Percentiles rank a stretch among this genome's conserved stretches.
phyloP scores from a whole-genome alignment of 805 yeast species.

The Metschnikowia sp. region DNA sequence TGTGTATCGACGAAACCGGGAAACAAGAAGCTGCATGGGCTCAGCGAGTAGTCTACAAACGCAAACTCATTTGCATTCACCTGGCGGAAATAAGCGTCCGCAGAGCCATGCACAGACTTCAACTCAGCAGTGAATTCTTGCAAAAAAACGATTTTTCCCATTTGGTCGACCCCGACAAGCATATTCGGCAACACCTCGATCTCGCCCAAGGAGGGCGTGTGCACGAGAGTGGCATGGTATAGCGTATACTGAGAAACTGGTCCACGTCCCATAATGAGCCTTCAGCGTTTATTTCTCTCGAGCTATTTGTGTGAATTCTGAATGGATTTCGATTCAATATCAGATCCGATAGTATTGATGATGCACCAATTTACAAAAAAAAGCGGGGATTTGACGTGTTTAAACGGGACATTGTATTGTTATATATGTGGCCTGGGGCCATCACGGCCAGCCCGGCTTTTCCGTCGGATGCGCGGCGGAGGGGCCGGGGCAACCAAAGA shows the following conservation, averaged over 20 bases:
- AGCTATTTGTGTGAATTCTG: too few relatives aligned
- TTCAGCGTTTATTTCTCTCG: too few relatives aligned
- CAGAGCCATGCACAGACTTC: constrained; percentile 10
- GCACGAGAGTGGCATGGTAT: constrained; percentile 69
- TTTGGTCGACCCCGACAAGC: constrained; percentile 57
- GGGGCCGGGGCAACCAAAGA: not conserved
- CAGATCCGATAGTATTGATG: too few relatives aligned
- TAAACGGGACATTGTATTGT: too few relatives aligned
- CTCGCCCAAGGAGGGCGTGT: constrained; percentile 59
- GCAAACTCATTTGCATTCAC: not conserved
- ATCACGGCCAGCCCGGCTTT: not conserved
- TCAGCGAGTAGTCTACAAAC: constrained; percentile 27
- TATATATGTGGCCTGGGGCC: too few relatives aligned
- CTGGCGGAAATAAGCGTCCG: constrained; percentile 20
- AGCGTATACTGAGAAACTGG: constrained; percentile 31
- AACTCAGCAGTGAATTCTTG: constrained; percentile 13
- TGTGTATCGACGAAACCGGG: constrained; percentile 47
- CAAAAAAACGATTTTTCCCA: constrained; percentile 46
- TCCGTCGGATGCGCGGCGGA: not conserved
- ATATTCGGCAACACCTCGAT: constrained; percentile 55
- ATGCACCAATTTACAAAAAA: too few relatives aligned
- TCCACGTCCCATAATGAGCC: too few relatives aligned
- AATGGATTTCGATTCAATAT: too few relatives aligned
- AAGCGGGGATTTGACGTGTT: too few relatives aligned
- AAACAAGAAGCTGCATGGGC: constrained; percentile 57